Conservation (phyloP, 106 monocot species). For the Dendrobium catenatum region DNA sequence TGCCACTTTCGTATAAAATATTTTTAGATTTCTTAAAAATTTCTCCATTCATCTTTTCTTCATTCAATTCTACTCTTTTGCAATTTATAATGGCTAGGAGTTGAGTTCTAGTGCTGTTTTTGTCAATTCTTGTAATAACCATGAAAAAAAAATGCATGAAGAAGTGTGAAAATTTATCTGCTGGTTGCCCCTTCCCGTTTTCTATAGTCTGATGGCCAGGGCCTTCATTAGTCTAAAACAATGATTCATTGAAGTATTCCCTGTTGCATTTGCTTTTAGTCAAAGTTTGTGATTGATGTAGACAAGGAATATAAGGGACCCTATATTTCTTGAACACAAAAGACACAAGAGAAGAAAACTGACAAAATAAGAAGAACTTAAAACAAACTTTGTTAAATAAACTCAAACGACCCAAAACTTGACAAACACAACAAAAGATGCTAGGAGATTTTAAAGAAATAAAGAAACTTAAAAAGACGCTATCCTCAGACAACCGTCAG, state of each 20-base stretch:
- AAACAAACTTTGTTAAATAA: too few relatives aligned
- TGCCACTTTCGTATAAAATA: neutral
- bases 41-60: neutral
- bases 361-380: too few relatives aligned
- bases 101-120: neutral
- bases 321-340: too few relatives aligned
- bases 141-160: neutral
- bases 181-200: neutral
- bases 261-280: neutral
- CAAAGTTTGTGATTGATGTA: neutral
- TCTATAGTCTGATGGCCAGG: neutral
- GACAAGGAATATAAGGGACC: too few relatives aligned
- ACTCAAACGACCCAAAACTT: too few relatives aligned
- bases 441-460: too few relatives aligned
- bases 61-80: neutral
- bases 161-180: neutral
- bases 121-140: neutral
- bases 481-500: too few relatives aligned
- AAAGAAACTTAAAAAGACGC: too few relatives aligned
- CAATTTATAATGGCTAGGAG: neutral
- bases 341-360: too few relatives aligned
- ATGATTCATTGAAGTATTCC: neutral
- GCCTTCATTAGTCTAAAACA: neutral
- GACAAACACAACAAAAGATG: too few relatives aligned
- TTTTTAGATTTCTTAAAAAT: neutral